Conservation (phyloP, 352 stramenopile species). For the Phytopythium litorale region DNA sequence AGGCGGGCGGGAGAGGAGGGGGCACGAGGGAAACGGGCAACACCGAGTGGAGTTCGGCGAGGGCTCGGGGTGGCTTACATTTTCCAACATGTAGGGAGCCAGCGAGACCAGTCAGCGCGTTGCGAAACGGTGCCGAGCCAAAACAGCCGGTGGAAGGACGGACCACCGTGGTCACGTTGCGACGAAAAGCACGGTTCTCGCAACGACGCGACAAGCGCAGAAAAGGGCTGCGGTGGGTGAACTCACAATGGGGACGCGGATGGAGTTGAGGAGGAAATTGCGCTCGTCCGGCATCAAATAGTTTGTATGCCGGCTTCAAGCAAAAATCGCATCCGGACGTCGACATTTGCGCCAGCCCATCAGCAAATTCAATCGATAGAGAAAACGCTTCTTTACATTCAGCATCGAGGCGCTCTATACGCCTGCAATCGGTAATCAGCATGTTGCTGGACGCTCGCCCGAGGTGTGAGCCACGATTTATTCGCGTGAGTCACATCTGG, state of each 20-base stretch:
- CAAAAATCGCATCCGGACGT: slow-evolving; percentile 1
- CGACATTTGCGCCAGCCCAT: background rate
- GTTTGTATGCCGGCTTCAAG: background rate
- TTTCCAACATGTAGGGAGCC: slow-evolving; percentile 1
- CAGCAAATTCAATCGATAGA: background rate
- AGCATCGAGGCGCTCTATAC: background rate
- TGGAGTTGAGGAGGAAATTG: background rate
- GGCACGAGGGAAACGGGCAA: background rate
- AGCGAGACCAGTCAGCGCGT: background rate
- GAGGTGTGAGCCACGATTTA: background rate
- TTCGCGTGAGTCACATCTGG: background rate
- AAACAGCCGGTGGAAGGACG: slow-evolving; percentile 6
- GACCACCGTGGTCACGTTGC: background rate
- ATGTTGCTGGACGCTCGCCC: background rate
- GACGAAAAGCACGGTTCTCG: slow-evolving; percentile 2
- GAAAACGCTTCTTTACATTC: background rate
- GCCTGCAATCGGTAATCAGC: background rate
- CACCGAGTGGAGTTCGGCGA: background rate
- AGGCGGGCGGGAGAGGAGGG: background rate
- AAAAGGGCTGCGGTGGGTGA: slow-evolving; percentile 1
- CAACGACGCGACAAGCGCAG: slow-evolving; percentile 3
- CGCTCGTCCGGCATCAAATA: background rate
- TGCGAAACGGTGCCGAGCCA: background rate
- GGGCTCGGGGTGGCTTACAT: background rate
- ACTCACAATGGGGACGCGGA: background rate